These are phyloP conservation scores for Diaporthe aspalathi DNA, from an alignment of 2,329 filamentous ascomycete genomes.

Conservation along the genomic window DNA sequence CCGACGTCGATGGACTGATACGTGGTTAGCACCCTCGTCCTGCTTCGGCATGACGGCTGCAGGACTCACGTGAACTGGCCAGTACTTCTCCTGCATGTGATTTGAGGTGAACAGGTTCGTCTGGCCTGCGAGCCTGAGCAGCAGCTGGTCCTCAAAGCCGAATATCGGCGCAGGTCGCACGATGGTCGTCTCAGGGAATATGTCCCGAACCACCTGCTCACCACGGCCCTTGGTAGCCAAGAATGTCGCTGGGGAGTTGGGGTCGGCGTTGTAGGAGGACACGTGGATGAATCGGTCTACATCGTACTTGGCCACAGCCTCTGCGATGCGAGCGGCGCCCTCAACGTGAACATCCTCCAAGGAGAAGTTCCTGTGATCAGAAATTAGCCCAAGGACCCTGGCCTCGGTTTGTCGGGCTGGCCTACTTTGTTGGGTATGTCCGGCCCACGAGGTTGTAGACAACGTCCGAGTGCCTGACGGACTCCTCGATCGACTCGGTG, in stretches of 20 bases:
- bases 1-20: slow-evolving; percentile 87
- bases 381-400: neutral
- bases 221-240: slow-evolving; percentile 89
- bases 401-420: neutral
- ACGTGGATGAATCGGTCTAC: slow-evolving; percentile 97
- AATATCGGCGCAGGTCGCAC: slow-evolving; percentile 94
- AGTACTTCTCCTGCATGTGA: slow-evolving; percentile 90
- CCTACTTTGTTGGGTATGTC: slow-evolving; percentile 94
- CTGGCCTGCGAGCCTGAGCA: slow-evolving; percentile 84
- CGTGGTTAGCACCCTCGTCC: slow-evolving; percentile 1
- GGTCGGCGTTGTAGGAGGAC: slow-evolving; percentile 90
- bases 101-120: slow-evolving; percentile 91
- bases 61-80: slow-evolving; percentile 83
- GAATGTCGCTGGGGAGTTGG: slow-evolving; percentile 86
- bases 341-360: slow-evolving; percentile 94
- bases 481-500: slow-evolving; percentile 94
- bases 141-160: slow-evolving; percentile 92
- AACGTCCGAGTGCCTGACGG: slow-evolving; percentile 94
- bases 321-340: slow-evolving; percentile 89
- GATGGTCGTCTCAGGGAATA: slow-evolving; percentile 97
- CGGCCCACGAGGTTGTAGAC: slow-evolving; percentile 97
- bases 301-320: slow-evolving; percentile 97
- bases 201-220: slow-evolving; percentile 84
- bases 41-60: neutral
- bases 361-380: slow-evolving; percentile 80